Evolutionary conservation across 2,329 filamentous ascomycete genomes (phyloP).

Genomic region (Exophiala bonariae): DNA sequence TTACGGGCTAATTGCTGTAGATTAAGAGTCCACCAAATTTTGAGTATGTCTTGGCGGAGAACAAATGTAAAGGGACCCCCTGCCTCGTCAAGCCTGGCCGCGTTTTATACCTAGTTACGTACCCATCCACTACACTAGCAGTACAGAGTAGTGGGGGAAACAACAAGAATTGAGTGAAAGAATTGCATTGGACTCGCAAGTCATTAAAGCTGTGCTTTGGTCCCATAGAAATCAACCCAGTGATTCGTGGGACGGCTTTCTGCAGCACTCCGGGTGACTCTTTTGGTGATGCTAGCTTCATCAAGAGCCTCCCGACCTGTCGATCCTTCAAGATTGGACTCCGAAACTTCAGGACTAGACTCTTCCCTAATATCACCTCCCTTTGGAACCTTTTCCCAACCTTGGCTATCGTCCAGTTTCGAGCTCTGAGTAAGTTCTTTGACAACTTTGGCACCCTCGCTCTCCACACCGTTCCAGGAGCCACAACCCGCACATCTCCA

Average conservation of each 20-base stretch:
- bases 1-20: no score
- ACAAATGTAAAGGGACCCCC: no score
- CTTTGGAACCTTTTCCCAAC: conserved; percentile 19
- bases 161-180: no score
- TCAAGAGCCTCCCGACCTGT: conserved; percentile 21
- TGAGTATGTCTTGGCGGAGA: no score
- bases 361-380: conserved; percentile 9
- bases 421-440: conserved; percentile 54
- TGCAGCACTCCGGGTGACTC: conserved; percentile 24
- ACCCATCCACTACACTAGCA: no score
- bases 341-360: conserved; percentile 1
- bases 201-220: no score
- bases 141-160: no score
- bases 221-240: conserved; percentile 13
- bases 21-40: no score
- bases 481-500: conserved; percentile 92
- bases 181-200: no score
- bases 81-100: no score
- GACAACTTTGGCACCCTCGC: conserved; percentile 70
- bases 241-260: conserved; percentile 14
- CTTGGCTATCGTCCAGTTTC: conserved; percentile 16
- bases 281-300: conserved; percentile 15
- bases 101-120: no score
- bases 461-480: conserved; percentile 69
- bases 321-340: conserved; percentile 8